Evolutionary conservation across 805 yeast species (phyloP), one percentile per base, ranked within the genome.

Genomic region (Candida loeiensis): DNA sequence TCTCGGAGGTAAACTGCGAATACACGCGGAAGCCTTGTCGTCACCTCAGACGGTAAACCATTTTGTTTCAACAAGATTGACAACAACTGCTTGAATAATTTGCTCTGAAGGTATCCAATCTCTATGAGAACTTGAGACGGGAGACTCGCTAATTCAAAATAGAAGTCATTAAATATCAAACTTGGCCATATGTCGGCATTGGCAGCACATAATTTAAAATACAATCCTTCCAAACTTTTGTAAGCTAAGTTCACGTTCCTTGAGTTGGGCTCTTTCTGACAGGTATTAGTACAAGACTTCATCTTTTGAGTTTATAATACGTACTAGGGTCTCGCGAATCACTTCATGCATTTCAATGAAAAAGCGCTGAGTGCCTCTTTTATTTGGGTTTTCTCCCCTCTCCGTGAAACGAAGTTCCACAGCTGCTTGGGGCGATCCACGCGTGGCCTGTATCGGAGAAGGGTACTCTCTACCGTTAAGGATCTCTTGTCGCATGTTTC

Each of bases 1-100:
- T 18, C 28, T 6, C 4, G 11, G n/a, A 39, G 22, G 21, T 34
- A 39, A 8, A 9, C 21, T 4, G 22, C 35, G 2, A 39, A 27
- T 3, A 22, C 21, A 7, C 5, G 8, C n/a, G 30, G 32, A 8
- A 39, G 12, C 14, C 18, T 25, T 6, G 13, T 15, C 3, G 28
- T 12, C 2, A 32, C 36, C 3, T 33, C 34, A 5, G 9, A n/a
- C 4, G 16, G 14, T n/a, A 14, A 30, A 18, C 12, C 12, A 8
- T 6, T 20, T 15, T 7, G 7, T 5, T 20, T 24, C 27, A 39
- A 14, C 15, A 39, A 18, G 26, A 39, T 34, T 18, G 20, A 16
- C 8, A 39, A 12, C 38, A 39, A 21, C 7, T 34, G 35, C 13
- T 39, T 34, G 21, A 39, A 30, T 20, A 14, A 35, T 17, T 20